Evolutionary conservation across 192 early-diverging fungal genomes (phyloP).

Genomic region (Entomortierella chlamydospora): DNA sequence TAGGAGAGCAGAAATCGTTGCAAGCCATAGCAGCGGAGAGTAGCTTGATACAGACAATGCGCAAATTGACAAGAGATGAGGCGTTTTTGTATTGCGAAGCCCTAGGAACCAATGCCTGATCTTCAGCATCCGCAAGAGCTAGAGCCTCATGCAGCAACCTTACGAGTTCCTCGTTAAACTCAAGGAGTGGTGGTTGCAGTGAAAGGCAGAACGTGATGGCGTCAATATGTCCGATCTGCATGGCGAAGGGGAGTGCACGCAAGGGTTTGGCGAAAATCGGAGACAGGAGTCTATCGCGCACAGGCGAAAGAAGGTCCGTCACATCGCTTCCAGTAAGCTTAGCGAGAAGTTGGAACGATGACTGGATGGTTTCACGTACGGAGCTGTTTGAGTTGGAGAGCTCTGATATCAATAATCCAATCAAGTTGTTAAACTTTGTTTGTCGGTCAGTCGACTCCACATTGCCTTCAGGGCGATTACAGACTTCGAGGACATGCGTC

Average conservation of each 20-base stretch:
- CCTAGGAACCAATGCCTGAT: constrained; percentile 91
- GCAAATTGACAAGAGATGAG: constrained; percentile 84
- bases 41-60: constrained; percentile 97
- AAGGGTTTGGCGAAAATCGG: constrained; percentile 98
- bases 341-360: constrained; percentile 83
- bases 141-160: constrained; percentile 91
- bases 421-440: constrained; percentile 82
- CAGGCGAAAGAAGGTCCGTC: constrained; percentile 86
- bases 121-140: constrained; percentile 96
- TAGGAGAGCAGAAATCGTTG: constrained; percentile 79
- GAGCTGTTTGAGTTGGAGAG: constrained; percentile 89
- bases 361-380: constrained; percentile 91
- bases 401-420: constrained; percentile 87
- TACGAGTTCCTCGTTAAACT: constrained; percentile 93
- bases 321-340: constrained; percentile 82
- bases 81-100: constrained; percentile 85
- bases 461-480: constrained; percentile 66
- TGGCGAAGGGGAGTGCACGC: constrained; percentile 91
- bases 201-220: constrained; percentile 97
- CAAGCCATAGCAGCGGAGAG: constrained; percentile 94
- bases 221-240: constrained; percentile 99
- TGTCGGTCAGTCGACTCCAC: constrained; percentile 60
- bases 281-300: constrained; percentile 83
- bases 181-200: constrained; percentile 86
- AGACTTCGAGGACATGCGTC: constrained; percentile 78